phyloP scores from a whole-genome alignment of 441 rosid genomes.

The Corymbia calophylla region DNA sequence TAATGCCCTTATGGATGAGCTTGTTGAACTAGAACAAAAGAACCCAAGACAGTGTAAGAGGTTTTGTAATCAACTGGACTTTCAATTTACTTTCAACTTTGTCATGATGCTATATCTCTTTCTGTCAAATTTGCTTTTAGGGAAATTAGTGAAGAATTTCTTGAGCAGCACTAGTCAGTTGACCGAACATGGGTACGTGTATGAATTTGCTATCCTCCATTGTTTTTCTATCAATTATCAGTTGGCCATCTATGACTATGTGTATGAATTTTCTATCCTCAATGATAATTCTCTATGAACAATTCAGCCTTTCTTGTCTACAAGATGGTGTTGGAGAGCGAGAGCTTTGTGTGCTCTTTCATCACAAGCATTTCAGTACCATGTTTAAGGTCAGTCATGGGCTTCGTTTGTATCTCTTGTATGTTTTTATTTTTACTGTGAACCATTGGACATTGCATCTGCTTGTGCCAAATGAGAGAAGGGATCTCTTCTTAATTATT shows the following conservation, averaged over 20 bases:
- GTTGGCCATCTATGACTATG: conserved; percentile 72
- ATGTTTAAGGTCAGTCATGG: conserved; percentile 75
- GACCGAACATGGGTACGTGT: conserved; percentile 47
- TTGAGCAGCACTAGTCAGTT: too few species aligned
- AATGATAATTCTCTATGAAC: neutral
- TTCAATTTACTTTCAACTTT: neutral
- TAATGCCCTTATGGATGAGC: conserved; percentile 75
- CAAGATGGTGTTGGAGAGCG: conserved; percentile 82
- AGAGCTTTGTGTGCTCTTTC: conserved; percentile 91
- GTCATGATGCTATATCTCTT: neutral
- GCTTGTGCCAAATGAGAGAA: neutral
- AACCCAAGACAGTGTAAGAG: conserved; percentile 54
- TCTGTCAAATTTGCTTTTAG: conserved; percentile 16
- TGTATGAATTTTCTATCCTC: neutral
- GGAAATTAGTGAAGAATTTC: too few species aligned
- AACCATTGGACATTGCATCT: neutral
- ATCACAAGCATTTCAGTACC: conserved; percentile 92
- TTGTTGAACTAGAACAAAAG: conserved; percentile 33
- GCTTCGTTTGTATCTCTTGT: neutral
- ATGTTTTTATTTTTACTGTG: neutral
- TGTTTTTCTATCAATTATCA: neutral
- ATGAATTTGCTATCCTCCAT: conserved; percentile 4
- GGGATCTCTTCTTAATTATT: neutral
- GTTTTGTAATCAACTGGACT: neutral
- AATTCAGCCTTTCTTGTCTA: conserved; percentile 66